Conservation (phyloP, 1,139 yeast genomes). For the Kluyveromyces sp. region DNA sequence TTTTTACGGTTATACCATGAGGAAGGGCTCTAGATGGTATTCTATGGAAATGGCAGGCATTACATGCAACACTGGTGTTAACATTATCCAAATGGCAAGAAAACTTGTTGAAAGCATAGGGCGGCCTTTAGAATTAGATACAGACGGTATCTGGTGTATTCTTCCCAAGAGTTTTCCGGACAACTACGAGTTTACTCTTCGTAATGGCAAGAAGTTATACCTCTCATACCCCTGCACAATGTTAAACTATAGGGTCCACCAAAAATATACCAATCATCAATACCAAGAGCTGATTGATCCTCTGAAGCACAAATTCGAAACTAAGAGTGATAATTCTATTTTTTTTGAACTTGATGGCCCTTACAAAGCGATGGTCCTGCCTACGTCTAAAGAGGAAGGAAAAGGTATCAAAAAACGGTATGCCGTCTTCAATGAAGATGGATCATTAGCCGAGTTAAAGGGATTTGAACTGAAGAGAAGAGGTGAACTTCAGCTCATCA, state of each 20-base stretch:
- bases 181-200: conserved; percentile 61
- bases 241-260: conserved; percentile 90
- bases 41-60: conserved; percentile 99
- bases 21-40: conserved; percentile 98
- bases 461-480: conserved; percentile 96
- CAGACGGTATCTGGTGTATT: conserved; percentile 99
- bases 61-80: conserved; percentile 96
- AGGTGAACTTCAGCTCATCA: conserved; percentile 90
- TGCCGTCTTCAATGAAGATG: conserved; percentile 95
- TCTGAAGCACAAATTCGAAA: conserved; percentile 57
- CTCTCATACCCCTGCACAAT: conserved; percentile 94
- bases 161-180: conserved; percentile 92
- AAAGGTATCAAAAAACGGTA: conserved; percentile 93
- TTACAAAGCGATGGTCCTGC: conserved; percentile 92
- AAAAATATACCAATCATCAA: conserved; percentile 86
- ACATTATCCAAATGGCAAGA: conserved; percentile 95
- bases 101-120: conserved; percentile 90
- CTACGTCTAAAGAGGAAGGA: conserved; percentile 96
- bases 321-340: conserved; percentile 84
- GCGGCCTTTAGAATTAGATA: conserved; percentile 90
- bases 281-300: conserved; percentile 83
- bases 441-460: conserved; percentile 87
- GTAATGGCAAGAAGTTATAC: conserved; percentile 69
- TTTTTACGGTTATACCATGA: conserved; percentile 96
- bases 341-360: conserved; percentile 99